A percentile compares a stretch with the other conserved stretches of the same genome.
These are phyloP conservation scores for Macrolepiota fuliginosa DNA, from an alignment of 768 basidiomycete genomes.

Conservation along the genomic window DNA sequence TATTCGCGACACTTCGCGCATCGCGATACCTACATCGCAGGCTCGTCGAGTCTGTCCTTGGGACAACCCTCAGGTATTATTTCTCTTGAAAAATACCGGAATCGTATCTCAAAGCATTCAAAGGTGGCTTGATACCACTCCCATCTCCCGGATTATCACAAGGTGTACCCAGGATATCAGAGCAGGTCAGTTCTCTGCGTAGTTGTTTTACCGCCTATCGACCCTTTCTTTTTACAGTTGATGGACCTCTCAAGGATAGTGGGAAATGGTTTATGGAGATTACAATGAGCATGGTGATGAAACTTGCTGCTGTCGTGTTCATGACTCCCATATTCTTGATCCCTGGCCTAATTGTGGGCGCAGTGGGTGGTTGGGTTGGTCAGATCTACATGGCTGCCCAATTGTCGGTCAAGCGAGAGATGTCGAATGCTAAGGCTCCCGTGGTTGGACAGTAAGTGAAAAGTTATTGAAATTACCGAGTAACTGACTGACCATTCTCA, in stretches of 20 bases:
- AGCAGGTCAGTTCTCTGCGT: slow-evolving; percentile 22
- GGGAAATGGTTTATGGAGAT: slow-evolving; percentile 28
- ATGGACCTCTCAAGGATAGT: slow-evolving; percentile 33
- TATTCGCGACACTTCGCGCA: slow-evolving; percentile 48
- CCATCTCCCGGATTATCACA: slow-evolving; percentile 50
- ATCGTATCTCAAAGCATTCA: background rate
- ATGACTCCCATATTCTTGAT: slow-evolving; percentile 40
- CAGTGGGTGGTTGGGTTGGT: slow-evolving; percentile 22
- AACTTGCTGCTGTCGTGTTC: slow-evolving; percentile 39
- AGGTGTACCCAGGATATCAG: slow-evolving; percentile 65
- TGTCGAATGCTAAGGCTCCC: slow-evolving; percentile 41
- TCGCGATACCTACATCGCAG: slow-evolving; percentile 49
- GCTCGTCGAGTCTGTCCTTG: slow-evolving; percentile 50
- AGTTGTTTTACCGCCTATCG: too few species aligned
- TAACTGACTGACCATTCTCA: slow-evolving; percentile 10
- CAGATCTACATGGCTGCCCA: slow-evolving; percentile 43
- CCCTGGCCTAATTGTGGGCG: slow-evolving; percentile 21
- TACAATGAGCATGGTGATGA: slow-evolving; percentile 34
- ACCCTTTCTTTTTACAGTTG: slow-evolving; percentile 33
- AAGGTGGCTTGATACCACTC: slow-evolving; percentile 45
- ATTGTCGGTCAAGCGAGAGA: slow-evolving; percentile 43
- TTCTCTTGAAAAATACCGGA: background rate
- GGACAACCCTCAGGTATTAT: slow-evolving; percentile 56
- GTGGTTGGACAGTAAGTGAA: slow-evolving; percentile 43
- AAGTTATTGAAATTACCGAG: background rate